phyloP scores from a whole-genome alignment of 345 rosid genomes.

The Firmiana major region DNA sequence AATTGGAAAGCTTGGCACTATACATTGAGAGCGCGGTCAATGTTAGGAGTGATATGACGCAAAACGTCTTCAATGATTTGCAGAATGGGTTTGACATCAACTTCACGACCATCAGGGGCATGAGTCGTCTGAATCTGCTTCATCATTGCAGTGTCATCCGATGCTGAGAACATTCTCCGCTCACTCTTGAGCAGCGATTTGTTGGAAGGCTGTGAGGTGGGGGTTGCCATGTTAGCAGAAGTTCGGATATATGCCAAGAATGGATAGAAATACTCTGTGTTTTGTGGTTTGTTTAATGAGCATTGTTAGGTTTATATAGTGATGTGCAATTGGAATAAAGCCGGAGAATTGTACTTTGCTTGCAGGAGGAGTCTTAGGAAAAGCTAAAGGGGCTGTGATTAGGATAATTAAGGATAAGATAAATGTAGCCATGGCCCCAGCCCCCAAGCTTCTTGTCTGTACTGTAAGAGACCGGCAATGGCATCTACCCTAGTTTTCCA shows the following conservation, averaged over 20 bases:
- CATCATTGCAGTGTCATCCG: conserved; percentile 38
- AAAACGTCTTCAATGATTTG: conserved; percentile 33
- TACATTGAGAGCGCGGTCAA: conserved; percentile 31
- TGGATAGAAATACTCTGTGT: neutral
- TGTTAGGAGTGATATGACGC: conserved; percentile 30
- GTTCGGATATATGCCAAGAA: neutral
- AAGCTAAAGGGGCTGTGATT: conserved; percentile 10
- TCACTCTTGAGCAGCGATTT: conserved; percentile 4
- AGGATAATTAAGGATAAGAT: neutral
- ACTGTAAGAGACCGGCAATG: neutral
- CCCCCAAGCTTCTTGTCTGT: neutral
- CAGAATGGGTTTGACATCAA: conserved; percentile 37
- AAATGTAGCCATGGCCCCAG: neutral
- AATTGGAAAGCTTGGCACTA: neutral
- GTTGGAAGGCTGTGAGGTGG: neutral
- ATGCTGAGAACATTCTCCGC: conserved; percentile 24
- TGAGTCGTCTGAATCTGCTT: conserved; percentile 45
- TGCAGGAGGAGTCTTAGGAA: conserved; percentile 10
- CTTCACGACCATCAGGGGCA: conserved; percentile 42
- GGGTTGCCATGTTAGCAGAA: neutral
- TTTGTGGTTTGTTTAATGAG: conserved; percentile 8
- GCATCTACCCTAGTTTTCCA: neutral
- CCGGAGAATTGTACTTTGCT: conserved; percentile 20
- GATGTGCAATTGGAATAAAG: conserved; percentile 12
- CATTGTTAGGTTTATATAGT: conserved; percentile 20